Evolutionary conservation across 257 asterid genomes (phyloP), one percentile per base, ranked within the genome.

Genomic region (Nicotiana benthamiana): DNA sequence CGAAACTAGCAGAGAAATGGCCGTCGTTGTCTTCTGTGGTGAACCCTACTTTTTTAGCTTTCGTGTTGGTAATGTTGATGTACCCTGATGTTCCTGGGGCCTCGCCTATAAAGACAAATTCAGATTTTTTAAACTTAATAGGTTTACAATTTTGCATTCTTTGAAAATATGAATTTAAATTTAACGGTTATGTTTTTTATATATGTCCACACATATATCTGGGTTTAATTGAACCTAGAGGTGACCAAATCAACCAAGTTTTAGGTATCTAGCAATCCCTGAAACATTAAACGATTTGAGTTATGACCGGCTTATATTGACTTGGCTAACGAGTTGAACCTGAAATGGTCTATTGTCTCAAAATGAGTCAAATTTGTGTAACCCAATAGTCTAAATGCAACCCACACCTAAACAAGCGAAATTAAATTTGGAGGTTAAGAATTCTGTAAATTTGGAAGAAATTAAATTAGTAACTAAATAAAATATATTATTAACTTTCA

Each of bases 71-170:
- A 68, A 95, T 93, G 75, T 91, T 91, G 81, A 93, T 97, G 80
- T 89, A 95, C 0, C 98, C 98, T 24, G 98, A 89, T 13, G 98
- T 92, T 0, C 98, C 98, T 40, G 93, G 86, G 20, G 98, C 98
- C 54, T 89, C 91, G 1, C 98, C 98, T 84, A 93, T 3, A 70
- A 0, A 70, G 24, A 1, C 77, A 13, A 0, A 70, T 70, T 22
- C 77, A 46, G 27, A 6, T 12, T 22, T 70, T 70, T 13, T 7
- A 36, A 5, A 2, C 11, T 2, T 0, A 68, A 20, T 10, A 17
- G 22, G 6, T 54, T 54, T n/a, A 54, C 18, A 2, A 18, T 54
- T 54, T 7, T 6, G 9, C 4, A 4, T 54, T 54, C 9, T 15
- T 64, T 30, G 26, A 30, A 64, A 28, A 63, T 10, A 11, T 4